phyloP scores from a whole-genome alignment of 1,284 basidiomycete species.

The Chalciporus piperatoides region DNA sequence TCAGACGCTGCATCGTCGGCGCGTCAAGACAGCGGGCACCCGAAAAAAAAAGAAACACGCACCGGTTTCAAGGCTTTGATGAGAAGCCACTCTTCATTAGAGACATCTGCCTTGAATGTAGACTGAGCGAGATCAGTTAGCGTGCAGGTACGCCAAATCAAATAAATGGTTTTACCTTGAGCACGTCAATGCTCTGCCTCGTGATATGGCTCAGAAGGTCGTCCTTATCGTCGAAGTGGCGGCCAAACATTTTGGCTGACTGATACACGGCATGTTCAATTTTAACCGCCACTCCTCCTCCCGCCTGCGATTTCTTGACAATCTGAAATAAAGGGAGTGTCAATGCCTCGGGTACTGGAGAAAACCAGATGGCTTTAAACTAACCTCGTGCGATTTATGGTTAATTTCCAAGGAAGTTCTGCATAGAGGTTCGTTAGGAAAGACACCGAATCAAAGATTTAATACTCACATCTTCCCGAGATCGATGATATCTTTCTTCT shows the following conservation, averaged over 20 bases:
- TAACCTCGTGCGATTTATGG: slow-evolving; percentile 76
- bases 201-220: slow-evolving; percentile 90
- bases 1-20: slow-evolving; percentile 37
- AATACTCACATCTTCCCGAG: slow-evolving; percentile 88
- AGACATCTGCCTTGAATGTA: slow-evolving; percentile 88
- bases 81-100: slow-evolving; percentile 90
- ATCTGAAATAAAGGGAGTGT: slow-evolving; percentile 47
- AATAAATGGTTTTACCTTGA: slow-evolving; percentile 59
- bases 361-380: slow-evolving; percentile 19
- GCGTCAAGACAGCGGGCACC: slow-evolving; percentile 1
- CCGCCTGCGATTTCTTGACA: slow-evolving; percentile 90
- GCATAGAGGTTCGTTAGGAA: slow-evolving; percentile 12
- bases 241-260: slow-evolving; percentile 90
- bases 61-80: slow-evolving; percentile 92
- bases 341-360: neutral
- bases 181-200: slow-evolving; percentile 89
- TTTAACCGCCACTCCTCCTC: slow-evolving; percentile 96
- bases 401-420: slow-evolving; percentile 96
- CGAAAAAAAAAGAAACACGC: slow-evolving; percentile 24
- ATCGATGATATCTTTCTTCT: slow-evolving; percentile 88
- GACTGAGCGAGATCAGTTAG: slow-evolving; percentile 41
- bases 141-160: neutral
- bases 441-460: slow-evolving; percentile 1
- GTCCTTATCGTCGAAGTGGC: slow-evolving; percentile 96
- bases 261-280: slow-evolving; percentile 98